phyloP scores from a whole-genome alignment of 768 basidiomycete species.

The Tulasnella sp. region DNA sequence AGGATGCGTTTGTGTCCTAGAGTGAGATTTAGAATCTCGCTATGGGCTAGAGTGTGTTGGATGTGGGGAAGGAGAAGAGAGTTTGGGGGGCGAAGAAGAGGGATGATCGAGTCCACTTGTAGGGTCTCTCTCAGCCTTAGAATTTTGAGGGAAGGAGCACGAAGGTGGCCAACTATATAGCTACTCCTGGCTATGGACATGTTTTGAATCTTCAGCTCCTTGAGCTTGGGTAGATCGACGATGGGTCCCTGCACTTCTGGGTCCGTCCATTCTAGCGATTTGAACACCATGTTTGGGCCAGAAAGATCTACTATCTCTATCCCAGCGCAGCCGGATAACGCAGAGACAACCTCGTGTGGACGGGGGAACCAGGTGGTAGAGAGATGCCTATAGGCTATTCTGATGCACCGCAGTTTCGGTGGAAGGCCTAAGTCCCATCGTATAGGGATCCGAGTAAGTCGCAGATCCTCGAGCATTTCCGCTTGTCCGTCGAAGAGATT shows the following conservation, averaged over 20 bases:
- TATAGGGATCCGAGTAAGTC: neutral
- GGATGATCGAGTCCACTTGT: no score
- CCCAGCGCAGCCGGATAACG: no score
- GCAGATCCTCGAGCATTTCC: neutral
- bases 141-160: neutral
- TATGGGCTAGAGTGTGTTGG: neutral
- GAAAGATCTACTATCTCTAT: neutral
- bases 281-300: neutral
- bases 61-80: neutral
- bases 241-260: neutral
- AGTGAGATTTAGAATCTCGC: no score
- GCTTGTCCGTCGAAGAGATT: neutral
- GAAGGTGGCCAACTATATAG: neutral
- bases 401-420: neutral
- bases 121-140: neutral
- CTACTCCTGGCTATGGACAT: neutral
- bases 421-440: neutral
- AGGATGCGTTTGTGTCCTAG: no score
- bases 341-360: no score
- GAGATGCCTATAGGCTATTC: neutral
- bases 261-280: neutral
- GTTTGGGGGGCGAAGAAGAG: neutral
- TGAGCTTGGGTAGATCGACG: neutral
- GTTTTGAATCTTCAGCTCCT: neutral
- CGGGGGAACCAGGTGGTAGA: neutral